phyloP scores from a whole-genome alignment of 352 stramenopile species.

The Phytophthora citrophthora region DNA sequence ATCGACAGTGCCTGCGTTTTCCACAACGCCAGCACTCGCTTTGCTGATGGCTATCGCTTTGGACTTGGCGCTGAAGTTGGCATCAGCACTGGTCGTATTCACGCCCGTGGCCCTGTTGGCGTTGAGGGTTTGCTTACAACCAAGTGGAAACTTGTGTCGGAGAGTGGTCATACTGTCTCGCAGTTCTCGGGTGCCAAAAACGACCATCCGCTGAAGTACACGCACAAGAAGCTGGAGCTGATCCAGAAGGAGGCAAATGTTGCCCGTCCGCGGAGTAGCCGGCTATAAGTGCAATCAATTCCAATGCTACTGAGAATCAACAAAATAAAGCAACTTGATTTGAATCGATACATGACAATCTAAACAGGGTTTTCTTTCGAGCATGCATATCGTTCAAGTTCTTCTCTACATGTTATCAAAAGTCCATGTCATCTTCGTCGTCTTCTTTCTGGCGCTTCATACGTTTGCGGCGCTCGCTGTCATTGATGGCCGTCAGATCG shows the following conservation, averaged over 20 bases:
- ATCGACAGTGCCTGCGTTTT: conserved; percentile 98
- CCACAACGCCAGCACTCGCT: conserved; percentile 97
- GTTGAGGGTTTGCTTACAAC: conserved; percentile 97
- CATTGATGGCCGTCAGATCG: conserved; percentile 75
- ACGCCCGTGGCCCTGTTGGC: conserved; percentile 95
- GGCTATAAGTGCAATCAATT: conserved; percentile 51
- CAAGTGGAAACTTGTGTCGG: conserved; percentile 96
- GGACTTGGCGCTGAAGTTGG: conserved; percentile 98
- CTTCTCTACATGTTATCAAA: conserved; percentile 24
- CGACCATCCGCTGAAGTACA: conserved; percentile 68
- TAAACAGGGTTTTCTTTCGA: conserved; percentile 9
- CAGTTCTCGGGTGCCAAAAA: conserved; percentile 59
- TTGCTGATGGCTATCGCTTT: conserved; percentile 97
- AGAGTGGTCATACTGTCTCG: conserved; percentile 83
- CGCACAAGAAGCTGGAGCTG: conserved; percentile 76
- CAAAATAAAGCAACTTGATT: conserved; percentile 24
- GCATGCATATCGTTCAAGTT: not conserved
- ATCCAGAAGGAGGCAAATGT: conserved; percentile 68
- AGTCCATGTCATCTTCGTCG: conserved; percentile 53
- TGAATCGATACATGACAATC: conserved; percentile 5
- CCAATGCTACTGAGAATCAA: conserved; percentile 8
- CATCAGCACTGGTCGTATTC: conserved; percentile 97
- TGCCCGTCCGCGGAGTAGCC: conserved; percentile 72
- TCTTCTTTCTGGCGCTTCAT: conserved; percentile 58
- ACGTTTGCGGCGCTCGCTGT: conserved; percentile 72